Evolutionary conservation across 768 basidiomycete genomes (phyloP), one percentile per base, ranked within the genome.

Genomic region (Collybiopsis confluens): DNA sequence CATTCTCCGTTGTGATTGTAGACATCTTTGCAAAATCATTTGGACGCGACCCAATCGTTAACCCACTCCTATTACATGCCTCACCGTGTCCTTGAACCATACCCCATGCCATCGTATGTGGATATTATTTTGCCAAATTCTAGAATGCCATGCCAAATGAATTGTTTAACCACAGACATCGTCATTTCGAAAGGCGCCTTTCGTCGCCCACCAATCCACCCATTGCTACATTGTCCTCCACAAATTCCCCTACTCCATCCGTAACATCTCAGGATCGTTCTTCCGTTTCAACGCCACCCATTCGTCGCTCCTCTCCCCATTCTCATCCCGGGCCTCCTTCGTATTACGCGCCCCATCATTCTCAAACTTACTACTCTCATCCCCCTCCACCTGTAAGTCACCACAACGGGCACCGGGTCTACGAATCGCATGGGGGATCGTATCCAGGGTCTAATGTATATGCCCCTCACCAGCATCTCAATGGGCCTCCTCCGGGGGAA

Each of bases 211-310:
- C 28, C 16, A 38, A 41, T 16, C 52, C 52, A 18, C 52, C 52
- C 2, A 53, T 53, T 15, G 52, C 52, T 36, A 53, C 52, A 16
- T 11, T 53, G 27, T 45, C 52, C 16, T 44, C 52, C 26, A 52
- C 50, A 20, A 43, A 53, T 16, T 53, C 52, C 4, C 52, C 52
- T 24, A 44, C 52, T 36, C 42, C 52, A 13, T 53, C 52, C 4
- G 52, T 45, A 10, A 30, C 52, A 23, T 53, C 52, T 3, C 35
- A 44, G 26, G 52, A 53, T 23, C 52, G 42, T 13, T 53, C 52
- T 28, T 53, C 52, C 18, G 52, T 53, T 16, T 53, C 52, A 36
- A 53, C 52, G 33, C 52, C 52, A 20, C 52, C 52, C 15, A 53
- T 45, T 23, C 21, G 52, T 33, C 41, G 52, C 15, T 35, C 52